These are phyloP conservation scores for Penicillium lividum DNA, from an alignment of 495 filamentous ascomycete species.

Conservation along the genomic window DNA sequence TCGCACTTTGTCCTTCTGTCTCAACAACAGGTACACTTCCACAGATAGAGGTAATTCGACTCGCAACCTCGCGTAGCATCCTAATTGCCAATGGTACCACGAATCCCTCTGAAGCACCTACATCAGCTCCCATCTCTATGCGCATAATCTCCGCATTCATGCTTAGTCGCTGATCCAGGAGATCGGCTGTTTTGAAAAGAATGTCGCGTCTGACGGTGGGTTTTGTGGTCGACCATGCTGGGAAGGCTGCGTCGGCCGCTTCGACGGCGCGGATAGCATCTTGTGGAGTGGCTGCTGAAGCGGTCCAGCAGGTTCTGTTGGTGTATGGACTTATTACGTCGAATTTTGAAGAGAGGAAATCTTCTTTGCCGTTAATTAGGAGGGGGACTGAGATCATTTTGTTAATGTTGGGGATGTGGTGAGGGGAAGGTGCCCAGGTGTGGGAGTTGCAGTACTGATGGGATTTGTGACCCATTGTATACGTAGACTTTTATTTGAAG, in stretches of 20 bases:
- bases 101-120: conserved; percentile 51
- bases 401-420: background rate
- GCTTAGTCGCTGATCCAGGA: conserved; percentile 61
- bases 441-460: background rate
- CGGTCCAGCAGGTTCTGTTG: conserved; percentile 61
- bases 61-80: conserved; percentile 70
- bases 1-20: conserved; percentile 57
- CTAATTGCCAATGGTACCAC: conserved; percentile 60
- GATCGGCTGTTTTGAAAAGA: conserved; percentile 68
- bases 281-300: conserved; percentile 58
- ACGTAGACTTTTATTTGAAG: background rate
- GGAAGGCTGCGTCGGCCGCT: conserved; percentile 68
- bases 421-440: background rate
- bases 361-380: conserved; percentile 69
- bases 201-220: conserved; percentile 67
- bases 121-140: conserved; percentile 68
- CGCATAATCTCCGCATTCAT: conserved; percentile 64
- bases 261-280: conserved; percentile 65
- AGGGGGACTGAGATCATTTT: conserved; percentile 57
- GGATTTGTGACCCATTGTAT: background rate
- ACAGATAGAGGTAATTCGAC: conserved; percentile 59
- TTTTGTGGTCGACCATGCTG: conserved; percentile 67
- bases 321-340: conserved; percentile 68
- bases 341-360: conserved; percentile 57
- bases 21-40: conserved; percentile 63